Evolutionary conservation across 371 early-diverging fungal species (phyloP).

Genomic region (Mucor velutinosus): DNA sequence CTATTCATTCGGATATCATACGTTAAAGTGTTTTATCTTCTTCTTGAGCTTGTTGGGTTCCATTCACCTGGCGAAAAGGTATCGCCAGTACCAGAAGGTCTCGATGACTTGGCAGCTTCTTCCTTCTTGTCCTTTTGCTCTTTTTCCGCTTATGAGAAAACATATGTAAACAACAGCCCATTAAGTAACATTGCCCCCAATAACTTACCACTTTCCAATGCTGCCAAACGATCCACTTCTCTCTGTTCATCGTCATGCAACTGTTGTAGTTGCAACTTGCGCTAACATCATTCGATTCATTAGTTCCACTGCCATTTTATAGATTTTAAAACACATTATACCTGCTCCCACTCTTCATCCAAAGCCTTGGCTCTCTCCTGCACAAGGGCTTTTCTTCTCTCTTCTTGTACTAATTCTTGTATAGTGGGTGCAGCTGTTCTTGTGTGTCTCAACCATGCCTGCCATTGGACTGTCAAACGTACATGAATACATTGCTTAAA

Average conservation of each 20-base stretch:
- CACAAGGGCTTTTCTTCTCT: conserved; percentile 40
- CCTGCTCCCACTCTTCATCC: conserved; percentile 34
- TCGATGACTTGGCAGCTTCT: conserved; percentile 11
- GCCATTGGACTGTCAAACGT: conserved; percentile 65
- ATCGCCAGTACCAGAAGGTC: conserved; percentile 42
- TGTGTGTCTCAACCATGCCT: conserved; percentile 72
- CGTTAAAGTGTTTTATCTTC: not conserved
- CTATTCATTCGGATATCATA: not conserved
- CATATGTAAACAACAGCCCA: not conserved
- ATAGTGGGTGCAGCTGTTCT: conserved; percentile 58
- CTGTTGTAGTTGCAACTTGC: conserved; percentile 26
- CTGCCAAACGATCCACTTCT: conserved; percentile 8
- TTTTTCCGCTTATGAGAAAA: not conserved
- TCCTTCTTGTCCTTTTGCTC: conserved; percentile 7
- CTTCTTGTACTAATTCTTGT: conserved; percentile 48
- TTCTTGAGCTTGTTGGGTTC: conserved; percentile 24
- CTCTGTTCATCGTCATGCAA: conserved; percentile 11
- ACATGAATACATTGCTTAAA: not conserved
- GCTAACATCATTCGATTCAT: conserved; percentile 11
- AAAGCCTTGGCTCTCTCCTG: conserved; percentile 53
- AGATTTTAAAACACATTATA: not conserved
- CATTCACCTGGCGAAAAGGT: conserved; percentile 48
- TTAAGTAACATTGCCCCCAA: not conserved
- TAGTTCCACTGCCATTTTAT: not conserved
- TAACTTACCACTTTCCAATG: conserved; percentile 10